These are phyloP conservation scores for Immersiporthe knoxdaviesiana DNA, from an alignment of 2,329 filamentous ascomycete species.

Conservation along the genomic window DNA sequence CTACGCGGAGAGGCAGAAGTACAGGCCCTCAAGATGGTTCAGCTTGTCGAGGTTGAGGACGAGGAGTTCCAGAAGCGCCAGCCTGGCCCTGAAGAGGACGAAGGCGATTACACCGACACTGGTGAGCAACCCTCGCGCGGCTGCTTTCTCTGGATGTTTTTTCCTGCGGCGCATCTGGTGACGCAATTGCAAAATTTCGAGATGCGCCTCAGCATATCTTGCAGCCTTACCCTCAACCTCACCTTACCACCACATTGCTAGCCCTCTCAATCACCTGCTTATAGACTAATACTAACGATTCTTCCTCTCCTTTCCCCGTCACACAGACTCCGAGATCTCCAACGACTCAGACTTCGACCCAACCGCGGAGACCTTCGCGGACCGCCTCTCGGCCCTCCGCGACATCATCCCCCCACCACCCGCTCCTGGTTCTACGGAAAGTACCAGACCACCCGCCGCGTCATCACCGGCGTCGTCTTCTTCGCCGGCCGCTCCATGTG, in stretches of 20 bases:
- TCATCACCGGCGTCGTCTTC: conserved; percentile 62
- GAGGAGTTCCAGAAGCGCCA: conserved; percentile 84
- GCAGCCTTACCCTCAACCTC: conserved; percentile 10
- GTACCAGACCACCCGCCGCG: conserved; percentile 56
- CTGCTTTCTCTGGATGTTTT: background rate
- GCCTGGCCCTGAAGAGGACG: conserved; percentile 74
- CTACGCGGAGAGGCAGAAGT: background rate
- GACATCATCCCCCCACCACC: conserved; percentile 77
- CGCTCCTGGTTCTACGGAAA: conserved; percentile 69
- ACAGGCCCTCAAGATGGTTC: conserved; percentile 72
- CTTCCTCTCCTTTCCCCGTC: background rate
- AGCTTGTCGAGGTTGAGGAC: conserved; percentile 94
- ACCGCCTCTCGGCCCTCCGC: conserved; percentile 72
- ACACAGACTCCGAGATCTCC: conserved; percentile 78
- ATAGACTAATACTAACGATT: conserved; percentile 10
- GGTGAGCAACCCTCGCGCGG: conserved; percentile 59
- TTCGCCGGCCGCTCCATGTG: conserved; percentile 87
- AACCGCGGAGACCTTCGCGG: conserved; percentile 60
- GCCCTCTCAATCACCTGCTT: background rate
- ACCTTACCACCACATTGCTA: conserved; percentile 2
- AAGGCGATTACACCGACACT: conserved; percentile 92
- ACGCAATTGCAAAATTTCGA: conserved; percentile 28
- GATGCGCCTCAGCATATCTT: conserved; percentile 6
- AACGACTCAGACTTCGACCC: conserved; percentile 74
- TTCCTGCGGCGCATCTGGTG: conserved; percentile 8